phyloP scores from a whole-genome alignment of 345 rosid genomes.

The Arabidopsis suecica region DNA sequence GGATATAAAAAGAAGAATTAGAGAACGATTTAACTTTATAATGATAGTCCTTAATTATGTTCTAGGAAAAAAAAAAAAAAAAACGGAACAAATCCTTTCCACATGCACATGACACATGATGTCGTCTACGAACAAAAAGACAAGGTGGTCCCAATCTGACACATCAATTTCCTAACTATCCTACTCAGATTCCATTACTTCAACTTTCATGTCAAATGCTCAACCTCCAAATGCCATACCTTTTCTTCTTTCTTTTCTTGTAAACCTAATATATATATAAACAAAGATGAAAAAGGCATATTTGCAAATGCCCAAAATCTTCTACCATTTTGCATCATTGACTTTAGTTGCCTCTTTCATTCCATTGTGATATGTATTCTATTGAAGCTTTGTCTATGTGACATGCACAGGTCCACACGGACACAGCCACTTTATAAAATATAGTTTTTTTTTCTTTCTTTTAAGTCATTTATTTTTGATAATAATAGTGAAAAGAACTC shows the following conservation, averaged over 20 bases:
- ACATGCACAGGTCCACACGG: neutral
- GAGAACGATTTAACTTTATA: neutral
- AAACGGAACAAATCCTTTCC: neutral
- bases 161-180: slow-evolving; percentile 25
- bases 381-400: neutral
- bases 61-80: neutral
- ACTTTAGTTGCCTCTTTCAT: neutral
- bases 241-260: neutral
- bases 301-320: neutral
- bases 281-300: neutral
- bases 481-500: too few species aligned
- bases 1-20: neutral
- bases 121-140: slow-evolving; percentile 18
- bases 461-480: too few species aligned
- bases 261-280: neutral
- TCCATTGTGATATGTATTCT: too few species aligned
- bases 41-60: neutral
- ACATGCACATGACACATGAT: slow-evolving; percentile 12
- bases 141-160: slow-evolving; percentile 8
- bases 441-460: too few species aligned
- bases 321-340: neutral
- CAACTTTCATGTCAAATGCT: neutral
- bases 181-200: slow-evolving; percentile 36
- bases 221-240: neutral
- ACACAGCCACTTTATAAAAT: too few species aligned